Evolutionary conservation across 2,329 filamentous ascomycete genomes (phyloP), one percentile per base, ranked within the genome.

Genomic region (Colletotrichum sp.): DNA sequence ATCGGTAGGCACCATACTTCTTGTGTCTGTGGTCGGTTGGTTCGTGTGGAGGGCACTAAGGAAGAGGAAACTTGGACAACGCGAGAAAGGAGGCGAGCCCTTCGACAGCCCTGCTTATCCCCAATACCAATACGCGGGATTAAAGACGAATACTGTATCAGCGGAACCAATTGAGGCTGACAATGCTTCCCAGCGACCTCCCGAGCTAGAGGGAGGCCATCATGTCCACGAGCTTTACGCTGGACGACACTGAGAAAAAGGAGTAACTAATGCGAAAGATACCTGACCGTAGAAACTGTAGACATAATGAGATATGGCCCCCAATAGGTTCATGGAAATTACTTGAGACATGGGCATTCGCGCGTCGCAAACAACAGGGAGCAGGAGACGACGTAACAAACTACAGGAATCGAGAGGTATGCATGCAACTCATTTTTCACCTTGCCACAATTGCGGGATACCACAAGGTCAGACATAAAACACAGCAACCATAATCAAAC

Each of bases 201-300:
- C 38, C 1, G 38, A 47, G 38, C 3, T 47, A 0, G 0, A 47
- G 0, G 38, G 38, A n/a, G 38, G 38, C 1, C 38, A n/a, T 11
- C 18, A 47, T 47, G 38, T 47, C 12, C 38, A 47, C 6, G 38
- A n/a, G 38, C 38, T 47, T 47, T 47, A 47, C 38, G 38, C 38
- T 47, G 38, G 18, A 4, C 38, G 38, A 1, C 38, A n/a, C 0
- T 47, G 3, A 47, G 11, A 12, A 15, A 12, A 21, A 47, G 0
- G 0, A 47, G 38, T 47, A 47, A 9, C 12, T 47, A 18, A 21
- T 12, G 18, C 2, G 1, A 47, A 43, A 43, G 38, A 43, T 43
- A n/a, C 38, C 18, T 12, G 0, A 47, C 0, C 2, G 7, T 2
- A 47, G 38, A 2, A 21, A 47, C 2, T 21, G 9, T 47, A 1